Evolutionary conservation across 805 yeast genomes (phyloP), one percentile per base, ranked within the genome.

Genomic region (Cyberlindnera subsufficiens): DNA sequence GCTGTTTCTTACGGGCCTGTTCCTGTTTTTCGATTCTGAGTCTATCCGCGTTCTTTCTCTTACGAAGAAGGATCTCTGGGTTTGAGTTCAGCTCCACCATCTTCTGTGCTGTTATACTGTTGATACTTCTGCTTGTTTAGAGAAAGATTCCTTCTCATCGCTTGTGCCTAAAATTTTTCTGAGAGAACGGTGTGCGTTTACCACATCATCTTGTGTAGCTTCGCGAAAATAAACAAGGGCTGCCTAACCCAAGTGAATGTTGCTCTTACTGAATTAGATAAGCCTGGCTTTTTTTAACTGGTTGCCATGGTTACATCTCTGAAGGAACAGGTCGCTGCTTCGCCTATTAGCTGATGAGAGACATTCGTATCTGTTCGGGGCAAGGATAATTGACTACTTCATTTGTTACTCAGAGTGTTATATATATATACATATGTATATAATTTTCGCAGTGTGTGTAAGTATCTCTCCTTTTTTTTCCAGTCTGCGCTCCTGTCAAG

Each of bases 11-110:
- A 49, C 71, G 71, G 14, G 81, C 80, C 42, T 72, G 72, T 50
- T 81, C 85, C 61, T 83, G 91, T 58, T 82, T 85, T 61, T 81
- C 86, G 42, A 84, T 54, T 61, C 89, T 75, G 52, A 80, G 69
- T 61, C 83, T 71, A 61, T 85, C 91, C 46, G 82, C 84, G 58
- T 82, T 77, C 68, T 84, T 86, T 66, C 95, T 78, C 69, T 85
- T 86, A 58, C 80, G 78, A 49, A 86, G 72, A 53, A 86, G 76
- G 43, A 86, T 72, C 62, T 86, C 93, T 32, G 93, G 91, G 58
- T 81, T 83, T 20, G 83, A 72, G 59, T 82, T 78, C 40, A 79
- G 66, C 40, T 77, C 60, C 33, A 52, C 59, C 59, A 55, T 56
- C 8, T 30, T 20, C 5, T 17, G 10, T 11, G 10, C 27, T 22